Conservation (phyloP, 2,329 filamentous ascomycete species). For the Colletotrichum sp. region DNA sequence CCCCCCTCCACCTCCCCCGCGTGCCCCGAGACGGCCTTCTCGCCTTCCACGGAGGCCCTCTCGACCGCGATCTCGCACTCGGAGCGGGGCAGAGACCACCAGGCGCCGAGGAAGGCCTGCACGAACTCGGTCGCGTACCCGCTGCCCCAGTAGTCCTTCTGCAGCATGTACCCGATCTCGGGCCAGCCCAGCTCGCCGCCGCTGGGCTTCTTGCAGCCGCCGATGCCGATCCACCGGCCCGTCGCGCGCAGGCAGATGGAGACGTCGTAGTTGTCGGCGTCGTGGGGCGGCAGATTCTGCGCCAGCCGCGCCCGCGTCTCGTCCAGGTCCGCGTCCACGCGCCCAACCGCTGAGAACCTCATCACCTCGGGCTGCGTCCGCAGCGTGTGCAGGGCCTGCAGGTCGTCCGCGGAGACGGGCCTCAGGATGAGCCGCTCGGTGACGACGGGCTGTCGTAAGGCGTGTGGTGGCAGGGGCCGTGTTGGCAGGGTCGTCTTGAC, state of each 20-base stretch:
- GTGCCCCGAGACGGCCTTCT: slow-evolving; percentile 8
- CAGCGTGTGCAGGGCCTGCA: slow-evolving; percentile 54
- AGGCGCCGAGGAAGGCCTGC: slow-evolving; percentile 48
- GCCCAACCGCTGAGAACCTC: slow-evolving; percentile 56
- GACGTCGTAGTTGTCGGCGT: slow-evolving; percentile 60
- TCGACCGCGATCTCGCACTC: slow-evolving; percentile 50
- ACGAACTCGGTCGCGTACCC: slow-evolving; percentile 65
- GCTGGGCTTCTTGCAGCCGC: slow-evolving; percentile 47
- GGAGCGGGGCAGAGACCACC: slow-evolving; percentile 54
- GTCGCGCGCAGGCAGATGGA: slow-evolving; percentile 53
- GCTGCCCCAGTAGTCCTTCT: slow-evolving; percentile 57
- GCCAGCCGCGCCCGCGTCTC: slow-evolving; percentile 47
- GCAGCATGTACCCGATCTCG: slow-evolving; percentile 63
- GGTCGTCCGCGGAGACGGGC: slow-evolving; percentile 54
- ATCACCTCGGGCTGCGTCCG: slow-evolving; percentile 67
- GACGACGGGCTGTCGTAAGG: slow-evolving; percentile 41
- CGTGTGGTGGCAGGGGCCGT: slow-evolving; percentile 43
- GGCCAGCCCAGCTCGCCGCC: slow-evolving; percentile 55
- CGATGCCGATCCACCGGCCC: slow-evolving; percentile 57
- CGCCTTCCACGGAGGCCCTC: slow-evolving; percentile 34
- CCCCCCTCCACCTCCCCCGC: slow-evolving; percentile 21
- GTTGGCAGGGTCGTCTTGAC: slow-evolving; percentile 55
- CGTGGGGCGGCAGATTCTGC: slow-evolving; percentile 51
- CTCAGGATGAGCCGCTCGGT: slow-evolving; percentile 63
- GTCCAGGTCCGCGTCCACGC: slow-evolving; percentile 46